These are phyloP conservation scores for Phascolomyces articulosus DNA, from an alignment of 371 early-diverging fungal species.

Conservation along the genomic window DNA sequence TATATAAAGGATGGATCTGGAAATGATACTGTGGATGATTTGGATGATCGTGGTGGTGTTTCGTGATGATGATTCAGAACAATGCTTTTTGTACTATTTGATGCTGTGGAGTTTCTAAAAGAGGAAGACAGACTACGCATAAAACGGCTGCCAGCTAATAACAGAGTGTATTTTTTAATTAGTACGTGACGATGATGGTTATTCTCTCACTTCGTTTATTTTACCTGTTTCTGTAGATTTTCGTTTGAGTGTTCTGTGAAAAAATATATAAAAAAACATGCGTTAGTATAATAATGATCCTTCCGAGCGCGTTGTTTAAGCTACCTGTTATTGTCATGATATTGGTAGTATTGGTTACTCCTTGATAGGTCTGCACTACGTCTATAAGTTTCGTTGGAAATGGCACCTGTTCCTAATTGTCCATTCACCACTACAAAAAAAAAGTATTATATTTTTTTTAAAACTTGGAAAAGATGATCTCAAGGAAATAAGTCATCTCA, in stretches of 20 bases:
- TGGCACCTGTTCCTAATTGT: background rate
- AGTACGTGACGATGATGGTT: background rate
- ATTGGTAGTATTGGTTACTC: background rate
- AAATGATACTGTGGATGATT: background rate
- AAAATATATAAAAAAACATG: background rate
- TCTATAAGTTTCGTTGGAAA: background rate
- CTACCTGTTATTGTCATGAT: background rate
- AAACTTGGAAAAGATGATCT: background rate
- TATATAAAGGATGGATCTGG: background rate
- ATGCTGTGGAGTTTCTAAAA: background rate
- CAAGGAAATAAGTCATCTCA: background rate
- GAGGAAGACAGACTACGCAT: conserved; percentile 17
- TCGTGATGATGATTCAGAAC: background rate
- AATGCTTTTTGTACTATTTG: background rate
- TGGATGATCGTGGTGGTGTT: conserved; percentile 6
- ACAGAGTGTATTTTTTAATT: background rate
- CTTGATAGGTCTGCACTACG: background rate
- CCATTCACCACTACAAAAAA: background rate
- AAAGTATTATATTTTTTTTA: background rate
- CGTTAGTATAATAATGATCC: background rate
- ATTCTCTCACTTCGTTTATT: background rate
- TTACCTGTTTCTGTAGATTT: conserved; percentile 1
- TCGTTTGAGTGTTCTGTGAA: background rate
- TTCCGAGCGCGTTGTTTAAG: background rate
- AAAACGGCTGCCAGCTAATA: conserved; percentile 12